Percentiles rank a stretch among this genome's conserved stretches.
Evolutionary conservation across 306 rosid genomes (phyloP).

Genomic region (Mimosa pudica): DNA sequence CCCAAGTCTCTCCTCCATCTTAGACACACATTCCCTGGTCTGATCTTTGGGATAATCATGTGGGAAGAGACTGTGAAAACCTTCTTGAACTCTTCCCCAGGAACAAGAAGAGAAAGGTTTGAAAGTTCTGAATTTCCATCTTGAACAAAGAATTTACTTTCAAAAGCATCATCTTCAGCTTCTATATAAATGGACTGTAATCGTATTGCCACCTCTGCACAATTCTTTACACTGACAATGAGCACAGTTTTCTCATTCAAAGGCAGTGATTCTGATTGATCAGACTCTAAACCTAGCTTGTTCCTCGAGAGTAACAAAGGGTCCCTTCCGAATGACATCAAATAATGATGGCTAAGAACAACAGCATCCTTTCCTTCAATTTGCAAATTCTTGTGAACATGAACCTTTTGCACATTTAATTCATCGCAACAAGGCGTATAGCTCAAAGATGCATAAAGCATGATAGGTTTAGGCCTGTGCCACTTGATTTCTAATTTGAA

Average conservation of each 20-base stretch:
- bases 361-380: conserved; percentile 83
- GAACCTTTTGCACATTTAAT: conserved; percentile 59
- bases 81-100: conserved; percentile 91
- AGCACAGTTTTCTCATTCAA: conserved; percentile 65
- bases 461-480: conserved; percentile 86
- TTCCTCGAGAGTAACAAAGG: conserved; percentile 74
- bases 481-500: conserved; percentile 95
- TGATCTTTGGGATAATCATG: conserved; percentile 56
- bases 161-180: conserved; percentile 53
- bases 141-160: conserved; percentile 56
- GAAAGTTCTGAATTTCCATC: conserved; percentile 52
- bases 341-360: conserved; percentile 59
- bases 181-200: conserved; percentile 65
- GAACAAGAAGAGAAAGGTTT: conserved; percentile 59
- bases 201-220: conserved; percentile 69
- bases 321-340: conserved; percentile 81
- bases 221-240: conserved; percentile 68
- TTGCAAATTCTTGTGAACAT: conserved; percentile 91
- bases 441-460: conserved; percentile 88
- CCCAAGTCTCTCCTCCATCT: conserved; percentile 80
- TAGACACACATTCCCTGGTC: conserved; percentile 65
- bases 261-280: conserved; percentile 60
- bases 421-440: conserved; percentile 60
- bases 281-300: conserved; percentile 61
- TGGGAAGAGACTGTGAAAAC: conserved; percentile 65